Evolutionary conservation across 2,329 filamentous ascomycete species (phyloP).

Genomic region (Teratosphaeria destructans): DNA sequence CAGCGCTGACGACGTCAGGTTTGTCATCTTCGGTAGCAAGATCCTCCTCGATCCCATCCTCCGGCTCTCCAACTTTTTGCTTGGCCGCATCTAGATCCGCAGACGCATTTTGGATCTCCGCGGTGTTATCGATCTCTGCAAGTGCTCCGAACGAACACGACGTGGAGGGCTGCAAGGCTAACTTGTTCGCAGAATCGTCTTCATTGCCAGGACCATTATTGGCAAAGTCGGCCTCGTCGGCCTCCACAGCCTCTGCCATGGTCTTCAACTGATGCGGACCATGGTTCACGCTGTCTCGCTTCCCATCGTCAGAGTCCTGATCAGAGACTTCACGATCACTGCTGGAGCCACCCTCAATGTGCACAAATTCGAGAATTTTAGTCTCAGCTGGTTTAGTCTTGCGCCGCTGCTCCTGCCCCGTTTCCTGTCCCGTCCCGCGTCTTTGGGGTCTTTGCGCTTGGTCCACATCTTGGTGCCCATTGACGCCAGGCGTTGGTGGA

Average conservation of each 20-base stretch:
- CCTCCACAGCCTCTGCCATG: background rate
- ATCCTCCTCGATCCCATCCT: background rate
- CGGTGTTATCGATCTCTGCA: background rate
- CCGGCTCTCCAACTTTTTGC: background rate
- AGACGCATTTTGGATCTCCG: background rate
- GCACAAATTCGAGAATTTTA: background rate
- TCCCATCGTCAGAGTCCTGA: background rate
- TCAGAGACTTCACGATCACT: background rate
- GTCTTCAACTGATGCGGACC: background rate
- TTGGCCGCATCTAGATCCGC: background rate
- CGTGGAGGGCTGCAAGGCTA: background rate
- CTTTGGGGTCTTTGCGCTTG: background rate
- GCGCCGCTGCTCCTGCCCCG: background rate
- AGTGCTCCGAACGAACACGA: background rate
- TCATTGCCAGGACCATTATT: background rate
- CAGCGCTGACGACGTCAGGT: background rate
- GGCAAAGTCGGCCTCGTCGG: background rate
- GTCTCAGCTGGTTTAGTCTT: background rate
- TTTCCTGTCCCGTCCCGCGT: background rate
- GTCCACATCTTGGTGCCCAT: background rate
- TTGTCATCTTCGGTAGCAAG: background rate
- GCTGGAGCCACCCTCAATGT: background rate
- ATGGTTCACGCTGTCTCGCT: background rate
- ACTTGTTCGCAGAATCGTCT: background rate
- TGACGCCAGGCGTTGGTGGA: background rate